These are phyloP conservation scores for Chrysosporium keratinophilum DNA, from an alignment of 2,329 filamentous ascomycete genomes.

Conservation along the genomic window DNA sequence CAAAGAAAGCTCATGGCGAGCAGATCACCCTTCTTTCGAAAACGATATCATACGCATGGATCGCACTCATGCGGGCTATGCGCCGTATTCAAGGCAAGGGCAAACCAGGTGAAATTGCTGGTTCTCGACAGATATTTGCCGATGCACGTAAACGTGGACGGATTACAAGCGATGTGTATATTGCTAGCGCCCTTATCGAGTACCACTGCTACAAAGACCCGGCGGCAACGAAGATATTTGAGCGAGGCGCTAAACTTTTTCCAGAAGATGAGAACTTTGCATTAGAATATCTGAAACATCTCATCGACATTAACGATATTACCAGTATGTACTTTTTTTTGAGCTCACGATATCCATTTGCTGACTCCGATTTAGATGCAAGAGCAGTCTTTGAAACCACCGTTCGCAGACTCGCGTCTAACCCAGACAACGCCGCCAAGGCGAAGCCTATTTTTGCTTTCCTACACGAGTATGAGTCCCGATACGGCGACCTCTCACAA, in stretches of 20 bases:
- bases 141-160: constrained; percentile 80
- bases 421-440: constrained; percentile 61
- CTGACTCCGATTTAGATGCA: constrained; percentile 56
- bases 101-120: constrained; percentile 57
- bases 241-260: constrained; percentile 85
- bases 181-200: constrained; percentile 84
- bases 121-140: constrained; percentile 77
- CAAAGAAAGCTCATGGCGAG: constrained; percentile 56
- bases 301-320: constrained; percentile 83
- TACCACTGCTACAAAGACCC: constrained; percentile 92
- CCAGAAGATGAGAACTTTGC: constrained; percentile 89
- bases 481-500: constrained; percentile 84
- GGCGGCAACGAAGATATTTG: constrained; percentile 88
- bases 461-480: constrained; percentile 90
- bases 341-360: constrained; percentile 15
- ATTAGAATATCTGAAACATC: constrained; percentile 88
- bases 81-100: constrained; percentile 81
- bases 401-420: constrained; percentile 68
- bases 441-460: constrained; percentile 79
- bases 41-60: constrained; percentile 88
- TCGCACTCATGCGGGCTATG: constrained; percentile 86
- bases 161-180: constrained; percentile 88
- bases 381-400: constrained; percentile 93
- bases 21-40: constrained; percentile 69
- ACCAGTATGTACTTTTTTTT: constrained; percentile 56